Base-by-base conservation (phyloP, 2,329 filamentous ascomycete species). In the Cladosporium sp. region DNA sequence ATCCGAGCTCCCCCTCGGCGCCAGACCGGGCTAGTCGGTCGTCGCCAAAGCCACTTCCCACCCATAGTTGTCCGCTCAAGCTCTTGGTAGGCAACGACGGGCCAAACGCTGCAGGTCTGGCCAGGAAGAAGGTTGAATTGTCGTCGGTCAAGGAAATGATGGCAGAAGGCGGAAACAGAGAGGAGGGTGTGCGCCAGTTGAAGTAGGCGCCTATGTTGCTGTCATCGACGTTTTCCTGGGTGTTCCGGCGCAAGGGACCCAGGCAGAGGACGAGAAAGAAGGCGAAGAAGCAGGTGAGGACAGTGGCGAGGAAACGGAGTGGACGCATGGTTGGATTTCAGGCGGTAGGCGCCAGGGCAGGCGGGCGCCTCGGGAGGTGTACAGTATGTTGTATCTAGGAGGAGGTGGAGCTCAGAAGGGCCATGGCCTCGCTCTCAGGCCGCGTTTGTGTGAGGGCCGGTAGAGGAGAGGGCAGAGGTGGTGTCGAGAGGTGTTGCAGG, bases 121-220 rank as follows among this genome's bases (percentile, higher is more conserved):
- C 91, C 52, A 95, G 79, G 73, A 98, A 98, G 61, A 95, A 95
- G 10, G 93, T 98, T 61, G 89, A 95, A 71, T 98, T 98, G 72
- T 98, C 93, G 70, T 97, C 90, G 65, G 91, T 95, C 56, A 98
- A 80, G 69, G 89, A 95, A 68, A 98, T 96, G 63, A 95, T 87
- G 44, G 93, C 93, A 59, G 93, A 95, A 3, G 91, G 91, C 4
- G 92, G 91, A 68, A 98, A 98, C 18, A 98, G 82, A 16, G 89
- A 90, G 58, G 91, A 88, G 1, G 91, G 76, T 9, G 72, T 71
- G n/a, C 72, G 71, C 67, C 75, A 77, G 54, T 72, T 74, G 62
- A 76, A 77, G 56, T 74, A 66, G 32, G 74, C 63, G 34, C 67
- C 66, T 31, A 76, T 56, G 53, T 59, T 61, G 57, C 65, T 58